Evolutionary conservation across 2,329 filamentous ascomycete genomes (phyloP).

Genomic region (Colletotrichum sojae): DNA sequence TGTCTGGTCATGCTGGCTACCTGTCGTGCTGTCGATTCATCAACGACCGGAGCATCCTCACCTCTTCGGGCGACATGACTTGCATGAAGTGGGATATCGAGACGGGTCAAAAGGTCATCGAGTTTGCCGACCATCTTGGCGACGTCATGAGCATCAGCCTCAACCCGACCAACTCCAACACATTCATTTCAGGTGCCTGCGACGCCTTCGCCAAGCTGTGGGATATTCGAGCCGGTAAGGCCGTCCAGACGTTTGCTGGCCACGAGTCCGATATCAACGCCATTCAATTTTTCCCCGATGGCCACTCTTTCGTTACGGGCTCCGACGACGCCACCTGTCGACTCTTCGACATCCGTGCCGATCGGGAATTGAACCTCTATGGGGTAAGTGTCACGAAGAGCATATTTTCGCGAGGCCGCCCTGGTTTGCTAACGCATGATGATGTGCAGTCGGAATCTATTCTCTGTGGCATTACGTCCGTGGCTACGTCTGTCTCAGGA

Average conservation of each 20-base stretch:
- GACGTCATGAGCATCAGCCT: conserved; percentile 99
- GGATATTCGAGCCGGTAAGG: conserved; percentile 98
- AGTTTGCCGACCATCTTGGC: conserved; percentile 97
- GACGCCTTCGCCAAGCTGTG: conserved; percentile 98
- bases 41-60: conserved; percentile 97
- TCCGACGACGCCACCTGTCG: conserved; percentile 98
- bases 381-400: conserved; percentile 66
- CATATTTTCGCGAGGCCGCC: too few species aligned
- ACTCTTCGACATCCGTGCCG: conserved; percentile 96
- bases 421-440: conserved; percentile 40
- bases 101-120: conserved; percentile 95
- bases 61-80: conserved; percentile 99
- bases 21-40: conserved; percentile 99
- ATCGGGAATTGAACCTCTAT: conserved; percentile 81
- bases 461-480: conserved; percentile 97
- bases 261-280: conserved; percentile 99
- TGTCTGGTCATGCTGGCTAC: conserved; percentile 97
- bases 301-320: conserved; percentile 97
- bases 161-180: conserved; percentile 99
- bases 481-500: conserved; percentile 97
- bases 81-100: conserved; percentile 99
- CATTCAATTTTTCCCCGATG: conserved; percentile 99
- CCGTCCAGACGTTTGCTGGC: conserved; percentile 97
- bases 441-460: conserved; percentile 88
- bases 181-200: conserved; percentile 99